phyloP scores from a whole-genome alignment of 2,329 filamentous ascomycete species.

The Blastomyces silverae region DNA sequence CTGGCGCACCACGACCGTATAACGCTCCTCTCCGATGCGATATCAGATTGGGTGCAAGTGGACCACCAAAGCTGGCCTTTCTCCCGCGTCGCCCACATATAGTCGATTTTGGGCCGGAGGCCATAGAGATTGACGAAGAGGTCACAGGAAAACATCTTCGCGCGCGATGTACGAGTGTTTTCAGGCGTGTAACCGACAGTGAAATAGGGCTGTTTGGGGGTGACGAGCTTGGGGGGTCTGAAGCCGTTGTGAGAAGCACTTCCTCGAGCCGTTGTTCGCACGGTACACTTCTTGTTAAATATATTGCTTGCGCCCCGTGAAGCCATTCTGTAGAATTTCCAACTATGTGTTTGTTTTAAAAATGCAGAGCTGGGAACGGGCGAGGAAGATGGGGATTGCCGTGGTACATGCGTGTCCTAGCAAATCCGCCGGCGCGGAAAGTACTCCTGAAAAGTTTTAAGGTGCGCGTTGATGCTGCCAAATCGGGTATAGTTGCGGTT shows the following conservation, averaged over 20 bases:
- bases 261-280: background rate
- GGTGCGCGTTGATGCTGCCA: background rate
- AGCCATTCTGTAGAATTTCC: background rate
- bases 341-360: background rate
- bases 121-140: constrained; percentile 27
- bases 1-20: constrained; percentile 44
- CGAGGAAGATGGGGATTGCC: background rate
- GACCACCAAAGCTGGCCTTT: constrained; percentile 46
- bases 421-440: background rate
- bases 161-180: background rate
- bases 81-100: constrained; percentile 35
- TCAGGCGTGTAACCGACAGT: background rate
- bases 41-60: constrained; percentile 30
- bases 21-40: constrained; percentile 35
- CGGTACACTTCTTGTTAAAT: background rate
- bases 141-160: background rate
- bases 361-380: background rate
- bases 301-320: background rate
- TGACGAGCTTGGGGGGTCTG: background rate
- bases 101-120: constrained; percentile 34
- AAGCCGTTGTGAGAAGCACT: background rate
- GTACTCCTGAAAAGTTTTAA: constrained; percentile 6
- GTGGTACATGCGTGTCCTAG: background rate
- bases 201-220: background rate
- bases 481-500: constrained; percentile 22